Evolutionary conservation across 177 flowering plant genomes (phyloP), one percentile per base, ranked within the genome.

Genomic region (Tripterygium wilfordii): DNA sequence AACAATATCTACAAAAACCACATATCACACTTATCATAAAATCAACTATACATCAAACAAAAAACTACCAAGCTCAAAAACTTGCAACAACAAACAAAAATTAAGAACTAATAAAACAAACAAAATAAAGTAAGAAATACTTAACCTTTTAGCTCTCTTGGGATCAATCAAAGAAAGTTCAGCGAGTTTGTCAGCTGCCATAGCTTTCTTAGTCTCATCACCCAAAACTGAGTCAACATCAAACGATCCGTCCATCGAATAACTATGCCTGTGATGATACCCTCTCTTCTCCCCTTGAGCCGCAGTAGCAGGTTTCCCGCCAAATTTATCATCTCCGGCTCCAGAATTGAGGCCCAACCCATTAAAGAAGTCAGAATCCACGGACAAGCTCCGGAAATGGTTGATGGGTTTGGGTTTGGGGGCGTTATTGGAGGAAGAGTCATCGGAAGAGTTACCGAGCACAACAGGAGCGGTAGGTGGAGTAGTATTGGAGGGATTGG

Each of bases 131-230:
- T 5, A 24, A 40, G 8, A 40, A 43, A 58, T 27, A 18, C 4
- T n/a, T 8, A 4, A 75, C 92, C 98, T 82, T 54, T 86, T 92
- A 46, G 98, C 96, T 64, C 95, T 74, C 57, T 83, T 88, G 32
- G 98, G 96, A 65, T 91, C 98, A 52, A 88, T 74, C 50, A 82
- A 61, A 19, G 95, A 72, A 43, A 91, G 79, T 65, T 91, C 91
- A 3, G 95, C 92, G 16, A 91, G 76, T 42, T 58, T 75, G 48
- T 91, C 94, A 7, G 83, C 68, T 4, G 61, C 75, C 82, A 83
- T 69, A 27, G 83, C 76, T 69, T 91, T 91, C 85, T 92, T 92
- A 21, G 60, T 59, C 23, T 65, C 67, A 19, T 85, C 88, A 35
- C 56, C 78, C 43, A 58, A 18, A 24, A 60, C 1, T 18, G 72